Evolutionary conservation across 1,284 basidiomycete genomes (phyloP).

Genomic region (Exobasidium rhododendri): DNA sequence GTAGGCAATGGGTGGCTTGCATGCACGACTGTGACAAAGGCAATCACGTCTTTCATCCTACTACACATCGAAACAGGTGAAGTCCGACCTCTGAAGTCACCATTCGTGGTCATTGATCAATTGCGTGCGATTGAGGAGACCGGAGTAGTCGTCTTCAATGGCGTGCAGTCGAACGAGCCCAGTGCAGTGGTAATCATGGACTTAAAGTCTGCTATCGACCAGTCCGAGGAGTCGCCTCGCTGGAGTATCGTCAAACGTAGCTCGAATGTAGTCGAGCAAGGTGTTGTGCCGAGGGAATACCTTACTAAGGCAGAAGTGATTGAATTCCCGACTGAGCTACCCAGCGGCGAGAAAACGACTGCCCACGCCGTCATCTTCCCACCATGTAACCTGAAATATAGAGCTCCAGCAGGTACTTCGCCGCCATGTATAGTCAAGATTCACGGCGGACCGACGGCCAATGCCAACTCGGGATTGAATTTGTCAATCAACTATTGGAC

Average conservation of each 20-base stretch:
- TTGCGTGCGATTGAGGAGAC: slow-evolving; percentile 9
- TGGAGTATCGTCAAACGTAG: slow-evolving; percentile 29
- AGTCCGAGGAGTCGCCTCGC: neutral
- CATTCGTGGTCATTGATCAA: slow-evolving; percentile 27
- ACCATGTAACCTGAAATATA: slow-evolving; percentile 64
- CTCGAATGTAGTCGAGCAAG: slow-evolving; percentile 24
- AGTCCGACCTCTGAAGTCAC: slow-evolving; percentile 22
- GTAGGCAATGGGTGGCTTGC: slow-evolving; percentile 29
- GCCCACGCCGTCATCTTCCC: slow-evolving; percentile 64
- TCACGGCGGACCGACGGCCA: slow-evolving; percentile 68
- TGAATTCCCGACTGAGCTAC: slow-evolving; percentile 40
- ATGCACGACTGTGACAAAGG: slow-evolving; percentile 24
- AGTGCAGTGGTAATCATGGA: slow-evolving; percentile 26
- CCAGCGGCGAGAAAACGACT: slow-evolving; percentile 25
- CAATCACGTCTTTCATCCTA: slow-evolving; percentile 22
- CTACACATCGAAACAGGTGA: slow-evolving; percentile 28
- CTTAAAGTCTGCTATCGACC: slow-evolving; percentile 5
- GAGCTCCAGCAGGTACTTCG: slow-evolving; percentile 59
- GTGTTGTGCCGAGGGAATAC: slow-evolving; percentile 23
- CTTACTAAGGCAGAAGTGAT: slow-evolving; percentile 28
- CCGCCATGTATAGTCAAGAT: slow-evolving; percentile 66
- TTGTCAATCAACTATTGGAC: slow-evolving; percentile 61
- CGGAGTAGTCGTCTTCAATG: slow-evolving; percentile 25
- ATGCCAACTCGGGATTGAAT: slow-evolving; percentile 58
- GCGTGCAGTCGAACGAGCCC: slow-evolving; percentile 22